These are phyloP conservation scores for Marchantia polymorpha DNA, from an alignment of 225 moss, liverwort and hornwort genomes.

Conservation along the genomic window DNA sequence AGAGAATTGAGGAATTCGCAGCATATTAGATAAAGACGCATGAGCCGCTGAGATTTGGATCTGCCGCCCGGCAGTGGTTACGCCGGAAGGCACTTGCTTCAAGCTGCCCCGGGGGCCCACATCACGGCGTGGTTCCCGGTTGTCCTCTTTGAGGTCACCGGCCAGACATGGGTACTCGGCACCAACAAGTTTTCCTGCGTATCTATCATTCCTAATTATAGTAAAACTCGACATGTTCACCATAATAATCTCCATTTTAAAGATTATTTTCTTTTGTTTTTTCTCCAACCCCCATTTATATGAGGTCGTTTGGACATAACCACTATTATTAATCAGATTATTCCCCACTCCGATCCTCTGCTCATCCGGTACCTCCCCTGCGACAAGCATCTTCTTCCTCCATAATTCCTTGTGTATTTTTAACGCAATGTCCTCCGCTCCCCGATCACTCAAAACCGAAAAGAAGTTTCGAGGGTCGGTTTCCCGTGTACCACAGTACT, in stretches of 20 bases:
- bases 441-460: too few relatives aligned
- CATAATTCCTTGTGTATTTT: too few relatives aligned
- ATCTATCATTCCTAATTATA: neutral
- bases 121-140: neutral
- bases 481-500: too few relatives aligned
- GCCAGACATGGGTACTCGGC: neutral
- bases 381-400: too few relatives aligned
- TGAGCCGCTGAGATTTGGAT: neutral
- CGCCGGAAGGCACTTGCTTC: constrained; percentile 1
- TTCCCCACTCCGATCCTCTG: too few relatives aligned
- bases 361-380: too few relatives aligned
- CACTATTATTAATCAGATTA: too few relatives aligned
- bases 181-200: neutral
- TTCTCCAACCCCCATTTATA: neutral
- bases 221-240: neutral
- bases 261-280: neutral
- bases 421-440: too few relatives aligned
- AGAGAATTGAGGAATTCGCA: neutral
- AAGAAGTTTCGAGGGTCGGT: too few relatives aligned
- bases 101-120: neutral
- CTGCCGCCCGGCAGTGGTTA: neutral
- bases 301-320: too few relatives aligned
- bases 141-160: neutral
- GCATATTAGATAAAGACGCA: neutral
- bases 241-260: neutral